A percentile compares a stretch with the other conserved stretches of the same genome.
These are phyloP conservation scores for Clitopilus passeckerianus DNA, from an alignment of 768 basidiomycete genomes.

Conservation along the genomic window DNA sequence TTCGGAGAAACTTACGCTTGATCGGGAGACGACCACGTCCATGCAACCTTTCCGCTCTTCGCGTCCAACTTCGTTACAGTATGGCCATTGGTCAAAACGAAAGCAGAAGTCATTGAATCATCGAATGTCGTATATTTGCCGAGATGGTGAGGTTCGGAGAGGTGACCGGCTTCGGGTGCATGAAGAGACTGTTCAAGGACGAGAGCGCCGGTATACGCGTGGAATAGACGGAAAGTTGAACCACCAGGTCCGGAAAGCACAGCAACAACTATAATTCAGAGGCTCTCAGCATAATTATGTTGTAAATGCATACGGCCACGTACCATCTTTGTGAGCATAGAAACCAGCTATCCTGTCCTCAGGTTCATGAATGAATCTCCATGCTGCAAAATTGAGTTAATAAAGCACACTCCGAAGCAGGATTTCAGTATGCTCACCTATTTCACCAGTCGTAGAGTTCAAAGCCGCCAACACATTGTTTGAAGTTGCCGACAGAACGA, in stretches of 20 bases:
- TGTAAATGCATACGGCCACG: conserved; percentile 15
- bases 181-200: conserved; percentile 64
- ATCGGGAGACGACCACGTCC: conserved; percentile 73
- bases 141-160: conserved; percentile 47
- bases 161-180: conserved; percentile 30
- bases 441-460: conserved; percentile 57
- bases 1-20: conserved; percentile 46
- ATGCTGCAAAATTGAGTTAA: conserved; percentile 39
- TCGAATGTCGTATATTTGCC: conserved; percentile 48
- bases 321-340: conserved; percentile 53
- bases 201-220: conserved; percentile 57
- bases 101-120: conserved; percentile 29
- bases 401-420: neutral
- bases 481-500: conserved; percentile 61
- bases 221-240: conserved; percentile 63
- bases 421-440: conserved; percentile 47
- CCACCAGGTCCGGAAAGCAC: conserved; percentile 75
- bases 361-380: conserved; percentile 75
- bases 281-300: neutral
- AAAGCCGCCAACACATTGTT: conserved; percentile 80
- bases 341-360: conserved; percentile 67
- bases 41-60: conserved; percentile 47
- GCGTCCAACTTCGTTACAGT: conserved; percentile 47
- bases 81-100: conserved; percentile 58
- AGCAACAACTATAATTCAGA: conserved; percentile 46